Percentiles rank a stretch among this genome's conserved stretches.
phyloP scores from a whole-genome alignment of 1,139 yeast species.

The Pichia sorboxylosa region DNA sequence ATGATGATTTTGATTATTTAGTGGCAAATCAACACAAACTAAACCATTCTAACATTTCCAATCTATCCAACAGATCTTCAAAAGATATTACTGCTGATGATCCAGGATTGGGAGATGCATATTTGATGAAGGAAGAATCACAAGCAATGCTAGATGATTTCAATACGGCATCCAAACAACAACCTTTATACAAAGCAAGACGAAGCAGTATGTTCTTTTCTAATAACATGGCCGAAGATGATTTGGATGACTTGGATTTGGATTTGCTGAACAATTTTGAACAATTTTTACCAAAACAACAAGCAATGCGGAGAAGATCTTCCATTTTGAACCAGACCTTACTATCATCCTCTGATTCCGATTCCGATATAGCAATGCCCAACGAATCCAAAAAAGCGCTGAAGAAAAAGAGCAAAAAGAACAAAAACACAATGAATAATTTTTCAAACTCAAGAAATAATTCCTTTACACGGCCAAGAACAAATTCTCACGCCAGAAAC shows the following conservation, averaged over 20 bases:
- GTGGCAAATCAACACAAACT: slow-evolving; percentile 17
- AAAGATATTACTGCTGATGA: slow-evolving; percentile 28
- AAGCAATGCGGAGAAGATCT: slow-evolving; percentile 13
- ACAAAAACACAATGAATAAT: slow-evolving; percentile 2
- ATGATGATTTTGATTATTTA: slow-evolving; percentile 40
- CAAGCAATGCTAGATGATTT: slow-evolving; percentile 33
- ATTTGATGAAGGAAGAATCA: slow-evolving; percentile 33
- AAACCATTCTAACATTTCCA: slow-evolving; percentile 3
- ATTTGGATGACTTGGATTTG: slow-evolving; percentile 21
- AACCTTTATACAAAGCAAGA: slow-evolving; percentile 5
- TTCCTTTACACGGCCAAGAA: not conserved
- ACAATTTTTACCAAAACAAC: slow-evolving; percentile 13
- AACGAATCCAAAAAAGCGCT: slow-evolving; percentile 1
- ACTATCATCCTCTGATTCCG: slow-evolving; percentile 19
- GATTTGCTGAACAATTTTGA: slow-evolving; percentile 11
- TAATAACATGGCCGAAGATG: slow-evolving; percentile 12
- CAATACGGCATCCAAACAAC: slow-evolving; percentile 20
- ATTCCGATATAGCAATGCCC: slow-evolving; percentile 11
- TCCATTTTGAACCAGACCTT: slow-evolving; percentile 17
- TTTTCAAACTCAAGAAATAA: not conserved
- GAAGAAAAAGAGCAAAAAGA: slow-evolving; percentile 5
- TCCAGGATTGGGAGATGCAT: slow-evolving; percentile 18
- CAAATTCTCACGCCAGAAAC: slow-evolving; percentile 8
- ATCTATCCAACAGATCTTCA: slow-evolving; percentile 27
- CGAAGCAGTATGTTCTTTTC: slow-evolving; percentile 11